These are phyloP conservation scores for Russula lepida DNA, from an alignment of 768 basidiomycete genomes.

Conservation along the genomic window DNA sequence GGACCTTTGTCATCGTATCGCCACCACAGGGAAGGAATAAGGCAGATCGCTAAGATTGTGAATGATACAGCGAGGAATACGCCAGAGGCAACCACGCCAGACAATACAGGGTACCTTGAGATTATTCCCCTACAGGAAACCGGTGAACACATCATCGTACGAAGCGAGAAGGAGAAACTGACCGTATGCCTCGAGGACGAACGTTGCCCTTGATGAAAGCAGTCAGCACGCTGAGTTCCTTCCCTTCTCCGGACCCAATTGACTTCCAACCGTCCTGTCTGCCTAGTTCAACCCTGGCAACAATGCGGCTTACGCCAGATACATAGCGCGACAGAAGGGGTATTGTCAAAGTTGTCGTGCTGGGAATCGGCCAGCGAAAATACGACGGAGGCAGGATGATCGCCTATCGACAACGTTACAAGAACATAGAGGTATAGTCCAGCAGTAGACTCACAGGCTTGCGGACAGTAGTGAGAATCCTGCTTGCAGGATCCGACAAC, in stretches of 20 bases:
- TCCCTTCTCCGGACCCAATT: slow-evolving; percentile 59
- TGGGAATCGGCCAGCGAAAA: slow-evolving; percentile 35
- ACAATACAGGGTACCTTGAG: slow-evolving; percentile 57
- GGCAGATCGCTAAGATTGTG: slow-evolving; percentile 27
- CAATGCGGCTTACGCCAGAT: slow-evolving; percentile 38
- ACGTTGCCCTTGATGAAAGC: slow-evolving; percentile 56
- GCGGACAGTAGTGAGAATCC: slow-evolving; percentile 51
- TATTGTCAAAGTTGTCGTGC: slow-evolving; percentile 41
- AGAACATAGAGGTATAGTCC: not conserved
- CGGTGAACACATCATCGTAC: not conserved
- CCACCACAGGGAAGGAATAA: slow-evolving; percentile 29
- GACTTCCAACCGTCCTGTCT: slow-evolving; percentile 65
- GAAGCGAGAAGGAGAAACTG: slow-evolving; percentile 18
- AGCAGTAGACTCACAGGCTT: slow-evolving; percentile 46
- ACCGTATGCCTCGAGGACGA: slow-evolving; percentile 65
- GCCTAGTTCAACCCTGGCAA: slow-evolving; percentile 64
- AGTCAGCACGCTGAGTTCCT: slow-evolving; percentile 60
- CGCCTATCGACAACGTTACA: slow-evolving; percentile 35
- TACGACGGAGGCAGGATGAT: slow-evolving; percentile 42
- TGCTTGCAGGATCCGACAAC: slow-evolving; percentile 51
- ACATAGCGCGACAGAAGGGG: slow-evolving; percentile 50
- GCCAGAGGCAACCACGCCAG: slow-evolving; percentile 36
- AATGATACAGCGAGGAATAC: slow-evolving; percentile 32
- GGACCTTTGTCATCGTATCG: slow-evolving; percentile 9
- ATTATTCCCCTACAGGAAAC: slow-evolving; percentile 47